Evolutionary conservation across 768 basidiomycete species (phyloP).

Genomic region (Mycena filopes): DNA sequence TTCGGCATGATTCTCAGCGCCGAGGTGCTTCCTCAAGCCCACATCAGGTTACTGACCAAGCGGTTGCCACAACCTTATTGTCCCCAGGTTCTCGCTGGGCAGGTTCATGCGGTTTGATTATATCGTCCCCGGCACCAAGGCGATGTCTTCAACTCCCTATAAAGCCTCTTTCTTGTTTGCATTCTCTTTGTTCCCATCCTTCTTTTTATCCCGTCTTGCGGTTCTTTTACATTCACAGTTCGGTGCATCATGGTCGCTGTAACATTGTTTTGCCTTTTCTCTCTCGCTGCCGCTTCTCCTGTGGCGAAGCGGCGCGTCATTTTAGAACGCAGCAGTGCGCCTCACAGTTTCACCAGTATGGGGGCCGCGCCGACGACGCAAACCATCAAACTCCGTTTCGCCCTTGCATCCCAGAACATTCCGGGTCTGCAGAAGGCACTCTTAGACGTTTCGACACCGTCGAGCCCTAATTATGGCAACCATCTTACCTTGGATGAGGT

Average conservation of each 20-base stretch:
- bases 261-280: constrained; percentile 19
- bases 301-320: not conserved
- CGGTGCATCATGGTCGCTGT: constrained; percentile 8
- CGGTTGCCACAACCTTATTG: no score
- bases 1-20: not conserved
- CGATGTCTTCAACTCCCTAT: constrained; percentile 2
- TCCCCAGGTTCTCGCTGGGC: no score
- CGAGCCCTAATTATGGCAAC: constrained; percentile 45
- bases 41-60: no score
- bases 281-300: constrained; percentile 11
- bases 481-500: constrained; percentile 58
- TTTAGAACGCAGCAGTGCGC: constrained; percentile 36
- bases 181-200: no score
- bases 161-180: not conserved
- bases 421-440: constrained; percentile 46
- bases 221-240: not conserved
- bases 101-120: no score
- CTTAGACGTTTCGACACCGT: constrained; percentile 47
- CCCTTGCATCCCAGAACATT: constrained; percentile 46
- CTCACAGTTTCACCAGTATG: constrained; percentile 46
- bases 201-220: no score
- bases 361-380: constrained; percentile 43
- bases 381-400: constrained; percentile 50
- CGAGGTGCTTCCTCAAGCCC: no score
- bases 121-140: not conserved